Evolutionary conservation across 192 early-diverging fungal species (phyloP), one percentile per base, ranked within the genome.

Genomic region (Linderina pennispora): DNA sequence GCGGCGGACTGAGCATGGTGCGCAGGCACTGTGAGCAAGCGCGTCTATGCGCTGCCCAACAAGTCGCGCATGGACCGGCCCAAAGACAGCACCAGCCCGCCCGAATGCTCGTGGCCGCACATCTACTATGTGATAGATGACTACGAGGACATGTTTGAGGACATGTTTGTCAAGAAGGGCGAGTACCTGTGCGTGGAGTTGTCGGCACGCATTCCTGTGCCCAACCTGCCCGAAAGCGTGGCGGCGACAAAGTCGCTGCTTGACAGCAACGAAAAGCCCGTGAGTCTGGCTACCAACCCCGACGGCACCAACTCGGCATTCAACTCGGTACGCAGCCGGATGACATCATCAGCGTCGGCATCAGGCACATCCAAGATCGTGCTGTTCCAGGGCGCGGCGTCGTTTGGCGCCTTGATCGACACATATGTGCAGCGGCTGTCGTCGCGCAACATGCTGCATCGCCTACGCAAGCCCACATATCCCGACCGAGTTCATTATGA

Each of bases 101-200:
- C 88, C 71, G 92, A 95, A 57, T 87, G 84, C 56, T 91, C 89
- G 13, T 92, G 86, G 60, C 92, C 92, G 6, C 61, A 87, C 52
- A 88, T 95, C 24, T 92, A 95, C 70, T 95, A 92, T 70, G 86
- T 88, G 23, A 83, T 91, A 42, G 89, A 92, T 65, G 89, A 95
- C 75, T 95, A 83, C 65, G 89, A 95, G 53, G 88, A 87, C 43
- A 78, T 81, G 63, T 88, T 91, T 63, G 78, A 92, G 48, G 88
- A 94, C 68, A 75, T 94, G 56, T 79, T 88, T 50, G 84, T 94
- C 31, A 77, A 71, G 34, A 84, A 89, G 39, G 78, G 79, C 43
- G 91, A 94, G 73, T 91, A 91, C 58, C 76, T 94, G 24, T 94
- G 91, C 56, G 90, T 91, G 2, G 91, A 94, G 60, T 75, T 94